Percentiles rank a stretch among this genome's conserved stretches.
Evolutionary conservation across 495 filamentous ascomycete genomes (phyloP).

Genomic region (Pyrenula massariospora): DNA sequence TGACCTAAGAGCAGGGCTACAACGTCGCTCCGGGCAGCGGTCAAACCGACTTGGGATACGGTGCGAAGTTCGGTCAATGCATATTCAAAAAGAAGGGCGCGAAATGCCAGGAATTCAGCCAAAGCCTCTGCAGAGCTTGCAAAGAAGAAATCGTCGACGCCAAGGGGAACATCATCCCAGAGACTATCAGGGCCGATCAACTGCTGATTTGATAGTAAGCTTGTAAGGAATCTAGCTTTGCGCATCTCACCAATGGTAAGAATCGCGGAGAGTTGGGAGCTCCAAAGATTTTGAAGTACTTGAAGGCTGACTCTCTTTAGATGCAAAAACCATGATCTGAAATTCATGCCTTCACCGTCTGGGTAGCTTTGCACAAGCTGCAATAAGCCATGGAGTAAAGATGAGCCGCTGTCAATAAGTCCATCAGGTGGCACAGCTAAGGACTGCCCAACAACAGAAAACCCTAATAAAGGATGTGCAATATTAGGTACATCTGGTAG

Average conservation of each 20-base stretch:
- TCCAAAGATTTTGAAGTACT: constrained; percentile 71
- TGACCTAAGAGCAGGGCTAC: neutral
- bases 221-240: constrained; percentile 59
- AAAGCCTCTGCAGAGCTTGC: constrained; percentile 50
- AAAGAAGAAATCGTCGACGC: constrained; percentile 50
- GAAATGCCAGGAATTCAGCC: constrained; percentile 60
- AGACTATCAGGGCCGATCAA: constrained; percentile 47
- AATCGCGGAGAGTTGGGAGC: constrained; percentile 63
- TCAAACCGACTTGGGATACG: neutral
- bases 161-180: constrained; percentile 55
- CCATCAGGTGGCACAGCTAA: constrained; percentile 52
- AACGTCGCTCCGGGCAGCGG: neutral
- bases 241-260: constrained; percentile 69
- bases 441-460: constrained; percentile 55
- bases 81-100: constrained; percentile 70
- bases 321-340: constrained; percentile 58
- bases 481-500: constrained; percentile 64
- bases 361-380: constrained; percentile 51
- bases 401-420: constrained; percentile 51
- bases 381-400: constrained; percentile 75
- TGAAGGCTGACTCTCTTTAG: constrained; percentile 67
- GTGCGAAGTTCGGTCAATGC: constrained; percentile 59
- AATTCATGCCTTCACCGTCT: constrained; percentile 42
- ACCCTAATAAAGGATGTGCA: constrained; percentile 84
- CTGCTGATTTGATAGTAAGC: constrained; percentile 51